A percentile compares a stretch with the other conserved stretches of the same genome.
phyloP scores from a whole-genome alignment of 495 filamentous ascomycete species.

The Letharia lupina region DNA sequence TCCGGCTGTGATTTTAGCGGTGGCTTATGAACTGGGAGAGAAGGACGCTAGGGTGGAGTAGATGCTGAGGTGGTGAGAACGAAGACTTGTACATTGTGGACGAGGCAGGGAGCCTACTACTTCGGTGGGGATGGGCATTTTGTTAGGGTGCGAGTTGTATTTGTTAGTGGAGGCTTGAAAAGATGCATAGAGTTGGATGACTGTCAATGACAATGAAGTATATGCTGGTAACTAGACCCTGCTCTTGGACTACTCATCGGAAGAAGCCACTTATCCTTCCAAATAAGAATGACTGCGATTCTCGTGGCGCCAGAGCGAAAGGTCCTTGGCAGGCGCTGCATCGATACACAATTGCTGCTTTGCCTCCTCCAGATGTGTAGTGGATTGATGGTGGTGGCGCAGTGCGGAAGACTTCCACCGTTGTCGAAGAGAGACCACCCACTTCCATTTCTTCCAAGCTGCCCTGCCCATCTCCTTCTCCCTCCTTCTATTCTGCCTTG shows the following conservation, averaged over 20 bases:
- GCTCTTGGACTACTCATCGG: neutral
- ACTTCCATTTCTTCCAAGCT: neutral
- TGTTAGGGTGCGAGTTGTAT: neutral
- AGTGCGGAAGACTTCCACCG: neutral
- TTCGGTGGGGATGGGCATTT: constrained; percentile 33
- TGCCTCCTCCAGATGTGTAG: neutral
- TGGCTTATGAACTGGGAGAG: neutral
- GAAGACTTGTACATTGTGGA: constrained; percentile 23
- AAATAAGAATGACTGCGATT: neutral
- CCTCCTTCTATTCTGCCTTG: neutral
- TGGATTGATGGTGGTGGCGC: neutral
- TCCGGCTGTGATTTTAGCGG: constrained; percentile 7
- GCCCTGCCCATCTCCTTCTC: neutral
- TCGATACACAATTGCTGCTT: neutral
- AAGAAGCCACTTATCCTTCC: neutral
- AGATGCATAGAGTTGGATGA: neutral
- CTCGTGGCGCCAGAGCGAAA: neutral
- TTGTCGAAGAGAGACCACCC: neutral
- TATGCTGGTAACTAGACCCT: neutral
- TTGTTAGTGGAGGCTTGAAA: neutral
- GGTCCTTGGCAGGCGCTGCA: neutral
- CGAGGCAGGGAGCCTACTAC: constrained; percentile 39
- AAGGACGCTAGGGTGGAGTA: neutral
- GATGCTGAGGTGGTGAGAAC: no score
- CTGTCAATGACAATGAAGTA: neutral